Conservation (phyloP, 768 basidiomycete species). For the Xerocomellus amylosporus region DNA sequence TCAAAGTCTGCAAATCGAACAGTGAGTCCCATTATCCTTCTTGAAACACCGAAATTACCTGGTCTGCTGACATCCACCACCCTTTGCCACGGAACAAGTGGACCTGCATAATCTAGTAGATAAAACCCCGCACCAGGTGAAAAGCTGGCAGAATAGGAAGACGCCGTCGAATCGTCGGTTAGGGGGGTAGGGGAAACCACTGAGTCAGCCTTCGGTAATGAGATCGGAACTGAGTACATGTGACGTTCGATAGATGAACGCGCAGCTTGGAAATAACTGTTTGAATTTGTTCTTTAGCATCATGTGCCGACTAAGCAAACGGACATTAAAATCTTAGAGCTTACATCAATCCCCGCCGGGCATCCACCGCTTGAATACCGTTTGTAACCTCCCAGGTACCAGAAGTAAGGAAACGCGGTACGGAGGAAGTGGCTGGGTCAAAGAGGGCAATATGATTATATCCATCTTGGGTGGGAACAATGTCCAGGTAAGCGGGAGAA, state of each 20-base stretch:
- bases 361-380: conserved; percentile 70
- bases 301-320: conserved; percentile 19
- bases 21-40: neutral
- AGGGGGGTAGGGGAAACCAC: conserved; percentile 43
- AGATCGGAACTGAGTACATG: conserved; percentile 76
- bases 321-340: conserved; percentile 38
- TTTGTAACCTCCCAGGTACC: conserved; percentile 90
- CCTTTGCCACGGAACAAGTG: conserved; percentile 83
- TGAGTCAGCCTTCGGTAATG: conserved; percentile 39
- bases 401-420: conserved; percentile 79
- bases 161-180: conserved; percentile 49
- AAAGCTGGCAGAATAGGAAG: conserved; percentile 68
- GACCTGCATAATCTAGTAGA: conserved; percentile 74
- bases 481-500: conserved; percentile 79
- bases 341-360: conserved; percentile 66
- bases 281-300: conserved; percentile 19
- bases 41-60: conserved; percentile 33
- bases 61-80: conserved; percentile 55
- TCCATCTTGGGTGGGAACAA: conserved; percentile 78
- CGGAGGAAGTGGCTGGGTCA: conserved; percentile 64
- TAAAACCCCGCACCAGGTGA: conserved; percentile 88
- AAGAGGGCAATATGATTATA: conserved; percentile 94
- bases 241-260: conserved; percentile 82
- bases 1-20: conserved; percentile 47
- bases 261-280: conserved; percentile 86